phyloP scores from a whole-genome alignment of 306 rosid genomes.

The Cyclanthera cordifolia region DNA sequence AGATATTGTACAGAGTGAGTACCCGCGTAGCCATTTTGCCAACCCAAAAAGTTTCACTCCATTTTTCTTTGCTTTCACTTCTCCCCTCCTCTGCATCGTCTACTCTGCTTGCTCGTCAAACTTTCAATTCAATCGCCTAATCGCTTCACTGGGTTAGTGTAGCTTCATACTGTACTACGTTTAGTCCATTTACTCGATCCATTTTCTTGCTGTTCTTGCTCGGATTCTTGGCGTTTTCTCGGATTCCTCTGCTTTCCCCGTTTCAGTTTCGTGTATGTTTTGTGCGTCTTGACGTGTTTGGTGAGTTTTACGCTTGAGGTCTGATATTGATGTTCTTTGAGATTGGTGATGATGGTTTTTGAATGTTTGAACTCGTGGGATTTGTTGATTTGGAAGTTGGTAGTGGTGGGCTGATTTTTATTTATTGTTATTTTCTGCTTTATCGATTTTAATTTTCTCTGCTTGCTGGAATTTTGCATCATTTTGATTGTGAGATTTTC shows the following conservation, averaged over 20 bases:
- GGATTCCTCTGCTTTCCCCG: neutral
- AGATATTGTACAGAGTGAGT: neutral
- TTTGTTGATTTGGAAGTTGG: neutral
- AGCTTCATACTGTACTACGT: neutral
- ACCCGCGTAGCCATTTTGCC: conserved; percentile 2
- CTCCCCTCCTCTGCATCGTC: neutral
- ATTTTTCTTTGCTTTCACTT: conserved; percentile 11
- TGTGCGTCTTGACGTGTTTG: neutral
- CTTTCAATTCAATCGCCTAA: neutral
- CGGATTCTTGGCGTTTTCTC: neutral
- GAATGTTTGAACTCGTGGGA: neutral
- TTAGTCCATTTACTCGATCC: neutral
- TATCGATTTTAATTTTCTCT: neutral
- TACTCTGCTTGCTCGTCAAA: neutral
- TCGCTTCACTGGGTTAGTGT: neutral
- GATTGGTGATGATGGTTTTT: neutral
- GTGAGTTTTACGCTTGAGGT: neutral
- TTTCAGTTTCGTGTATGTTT: neutral
- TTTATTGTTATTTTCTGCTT: neutral
- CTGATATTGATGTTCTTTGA: neutral
- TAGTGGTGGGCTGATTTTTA: neutral
- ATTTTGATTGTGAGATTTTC: neutral
- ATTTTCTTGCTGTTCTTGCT: neutral
- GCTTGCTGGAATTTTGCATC: neutral
- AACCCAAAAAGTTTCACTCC: neutral